Evolutionary conservation across 345 rosid species (phyloP), one percentile per base, ranked within the genome.

Genomic region (Moringa oleifera): DNA sequence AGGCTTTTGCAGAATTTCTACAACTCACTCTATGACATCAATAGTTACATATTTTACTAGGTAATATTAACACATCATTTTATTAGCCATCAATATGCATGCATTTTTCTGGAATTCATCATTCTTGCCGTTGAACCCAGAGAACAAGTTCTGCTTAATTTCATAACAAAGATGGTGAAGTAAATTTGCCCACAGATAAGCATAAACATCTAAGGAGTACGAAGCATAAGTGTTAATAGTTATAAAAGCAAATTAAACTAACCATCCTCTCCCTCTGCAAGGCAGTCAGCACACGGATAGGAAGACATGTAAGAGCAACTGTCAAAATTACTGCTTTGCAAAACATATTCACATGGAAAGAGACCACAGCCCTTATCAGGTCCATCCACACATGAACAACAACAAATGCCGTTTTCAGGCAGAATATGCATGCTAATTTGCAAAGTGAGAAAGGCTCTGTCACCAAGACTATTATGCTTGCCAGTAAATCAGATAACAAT

Each of bases 231-330:
- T 16, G 13, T 33, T 41, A 41, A 41, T 41, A 15, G 12, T 41
- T 15, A 4, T 1, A 16, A 41, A 9, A 41, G 47, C 47, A 41
- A 1, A 41, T 5, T 7, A 63, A 41, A 81, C 89, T 23, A 66
- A 89, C 98, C 98, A 77, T 72, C 50, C 69, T 76, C 71, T 89
- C 95, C 63, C 88, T 75, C 36, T 73, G 82, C 57, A 89, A 58
- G 17, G 84, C 86, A 45, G 81, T 83, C 19, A 81, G 63, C 58
- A 92, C 49, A 7, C 87, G 84, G 15, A 68, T 10, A 2, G 95
- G 97, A 64, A 84, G 81, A 45, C 86, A 71, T 51, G 75, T 23
- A 51, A 92, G 70, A 63, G 89, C 82, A 61, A 75, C 45, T 4
- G 66, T 52, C 63, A 83, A 85, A 36, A 79, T 57, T 16, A 85